Evolutionary conservation across 352 stramenopile genomes (phyloP).

Genomic region (Globisporangium barbulae): DNA sequence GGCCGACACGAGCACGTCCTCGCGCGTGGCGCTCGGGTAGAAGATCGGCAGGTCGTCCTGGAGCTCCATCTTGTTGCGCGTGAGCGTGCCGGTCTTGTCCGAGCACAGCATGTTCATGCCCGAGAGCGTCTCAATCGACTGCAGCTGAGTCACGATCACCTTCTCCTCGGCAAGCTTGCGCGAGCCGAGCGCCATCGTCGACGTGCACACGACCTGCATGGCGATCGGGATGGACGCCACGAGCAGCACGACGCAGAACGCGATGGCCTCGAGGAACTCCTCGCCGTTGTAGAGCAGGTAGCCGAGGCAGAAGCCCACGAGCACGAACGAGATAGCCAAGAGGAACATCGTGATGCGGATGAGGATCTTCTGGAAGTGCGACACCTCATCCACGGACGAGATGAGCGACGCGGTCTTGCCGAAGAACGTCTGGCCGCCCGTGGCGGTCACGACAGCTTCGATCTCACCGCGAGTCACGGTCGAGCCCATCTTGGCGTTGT

Average conservation of each 20-base stretch:
- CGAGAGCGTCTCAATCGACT: slow-evolving; percentile 91
- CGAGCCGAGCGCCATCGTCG: slow-evolving; percentile 91
- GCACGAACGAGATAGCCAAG: slow-evolving; percentile 79
- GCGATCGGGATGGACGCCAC: slow-evolving; percentile 92
- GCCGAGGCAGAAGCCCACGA: slow-evolving; percentile 86
- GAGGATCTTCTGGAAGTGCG: slow-evolving; percentile 91
- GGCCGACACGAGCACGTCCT: slow-evolving; percentile 89
- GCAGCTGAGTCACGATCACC: slow-evolving; percentile 90
- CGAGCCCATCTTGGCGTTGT: slow-evolving; percentile 88
- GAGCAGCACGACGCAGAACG: slow-evolving; percentile 89
- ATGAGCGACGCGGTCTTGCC: slow-evolving; percentile 85
- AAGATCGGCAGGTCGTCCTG: slow-evolving; percentile 91
- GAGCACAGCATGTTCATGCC: slow-evolving; percentile 94
- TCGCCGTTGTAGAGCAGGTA: slow-evolving; percentile 86
- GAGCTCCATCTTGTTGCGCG: slow-evolving; percentile 93
- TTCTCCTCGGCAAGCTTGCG: slow-evolving; percentile 89
- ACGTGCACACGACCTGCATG: slow-evolving; percentile 92
- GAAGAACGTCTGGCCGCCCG: slow-evolving; percentile 91
- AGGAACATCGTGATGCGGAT: slow-evolving; percentile 92
- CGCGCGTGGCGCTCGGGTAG: slow-evolving; percentile 66
- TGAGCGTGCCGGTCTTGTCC: slow-evolving; percentile 96
- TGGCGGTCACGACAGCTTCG: slow-evolving; percentile 89
- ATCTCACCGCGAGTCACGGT: slow-evolving; percentile 89
- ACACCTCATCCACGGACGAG: slow-evolving; percentile 62
- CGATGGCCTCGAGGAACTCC: slow-evolving; percentile 71